A percentile compares a stretch with the other conserved stretches of the same genome.
phyloP scores from a whole-genome alignment of 179 eudicot genomes.

The Drosera spatulata region DNA sequence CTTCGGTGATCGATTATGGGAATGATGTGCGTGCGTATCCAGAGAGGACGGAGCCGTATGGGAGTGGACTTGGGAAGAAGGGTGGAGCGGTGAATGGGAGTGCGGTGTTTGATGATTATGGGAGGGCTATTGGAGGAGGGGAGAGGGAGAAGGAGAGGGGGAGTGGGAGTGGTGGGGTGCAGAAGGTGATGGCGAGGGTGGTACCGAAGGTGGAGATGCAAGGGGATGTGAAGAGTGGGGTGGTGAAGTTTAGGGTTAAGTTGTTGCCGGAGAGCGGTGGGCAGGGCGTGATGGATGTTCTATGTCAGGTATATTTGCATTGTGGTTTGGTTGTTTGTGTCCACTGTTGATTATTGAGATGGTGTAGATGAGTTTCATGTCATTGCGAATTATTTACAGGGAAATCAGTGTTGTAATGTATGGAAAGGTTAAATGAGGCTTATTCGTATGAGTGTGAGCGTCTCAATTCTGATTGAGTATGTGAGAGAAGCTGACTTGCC shows the following conservation, averaged over 20 bases:
- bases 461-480: too few relatives aligned
- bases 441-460: too few relatives aligned
- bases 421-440: too few relatives aligned
- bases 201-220: conserved; percentile 59
- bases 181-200: conserved; percentile 63
- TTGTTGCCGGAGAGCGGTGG: conserved; percentile 71
- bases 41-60: conserved; percentile 77
- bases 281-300: conserved; percentile 76
- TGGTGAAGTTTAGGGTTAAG: conserved; percentile 88
- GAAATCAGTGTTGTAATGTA: too few relatives aligned
- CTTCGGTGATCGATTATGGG: conserved; percentile 26
- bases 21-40: conserved; percentile 66
- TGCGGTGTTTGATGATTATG: conserved; percentile 74
- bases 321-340: background rate
- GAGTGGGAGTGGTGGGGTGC: conserved; percentile 3
- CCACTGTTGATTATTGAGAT: background rate
- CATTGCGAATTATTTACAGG: too few relatives aligned
- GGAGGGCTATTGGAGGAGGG: conserved; percentile 57
- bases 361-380: too few relatives aligned
- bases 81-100: conserved; percentile 20
- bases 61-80: conserved; percentile 13
- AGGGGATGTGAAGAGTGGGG: conserved; percentile 53
- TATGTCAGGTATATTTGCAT: conserved; percentile 53
- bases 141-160: conserved; percentile 17
- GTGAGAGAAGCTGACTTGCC: too few relatives aligned